Conservation (phyloP, 495 filamentous ascomycete genomes). For the Barbatosphaeria neglecta region DNA sequence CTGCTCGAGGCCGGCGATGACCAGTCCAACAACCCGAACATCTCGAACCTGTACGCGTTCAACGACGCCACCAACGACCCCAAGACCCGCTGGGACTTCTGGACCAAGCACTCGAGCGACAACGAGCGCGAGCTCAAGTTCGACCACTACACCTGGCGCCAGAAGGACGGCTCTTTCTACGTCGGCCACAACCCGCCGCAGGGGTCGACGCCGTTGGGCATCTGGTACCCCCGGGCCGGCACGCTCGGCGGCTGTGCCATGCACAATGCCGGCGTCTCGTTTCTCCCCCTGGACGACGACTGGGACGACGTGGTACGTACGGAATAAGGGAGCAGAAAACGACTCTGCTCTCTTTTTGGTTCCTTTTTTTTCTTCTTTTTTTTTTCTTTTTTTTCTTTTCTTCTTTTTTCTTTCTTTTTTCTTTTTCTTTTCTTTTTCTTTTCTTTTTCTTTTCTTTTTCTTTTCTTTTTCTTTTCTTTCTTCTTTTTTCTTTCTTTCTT, state of each 20-base stretch:
- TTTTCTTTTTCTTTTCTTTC: too few relatives aligned
- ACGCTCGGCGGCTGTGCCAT: conserved; percentile 32
- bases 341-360: too few relatives aligned
- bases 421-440: too few relatives aligned
- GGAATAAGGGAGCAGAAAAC: too few relatives aligned
- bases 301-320: conserved; percentile 10
- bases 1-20: conserved; percentile 56
- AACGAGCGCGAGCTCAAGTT: conserved; percentile 18
- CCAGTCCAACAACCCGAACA: conserved; percentile 31
- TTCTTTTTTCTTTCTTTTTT: too few relatives aligned
- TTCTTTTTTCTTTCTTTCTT: neutral
- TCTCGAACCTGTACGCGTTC: conserved; percentile 20
- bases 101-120: conserved; percentile 28
- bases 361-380: too few relatives aligned
- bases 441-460: too few relatives aligned
- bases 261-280: conserved; percentile 26
- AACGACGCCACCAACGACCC: conserved; percentile 22
- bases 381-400: too few relatives aligned
- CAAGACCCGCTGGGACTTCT: conserved; percentile 33
- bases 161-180: conserved; percentile 25
- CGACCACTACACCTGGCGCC: conserved; percentile 23
- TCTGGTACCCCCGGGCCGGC: conserved; percentile 32
- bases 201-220: conserved; percentile 21
- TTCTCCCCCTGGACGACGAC: conserved; percentile 25
- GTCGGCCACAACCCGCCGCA: conserved; percentile 24